phyloP scores from a whole-genome alignment of 495 filamentous ascomycete genomes.

The Penicillium pancosmium region DNA sequence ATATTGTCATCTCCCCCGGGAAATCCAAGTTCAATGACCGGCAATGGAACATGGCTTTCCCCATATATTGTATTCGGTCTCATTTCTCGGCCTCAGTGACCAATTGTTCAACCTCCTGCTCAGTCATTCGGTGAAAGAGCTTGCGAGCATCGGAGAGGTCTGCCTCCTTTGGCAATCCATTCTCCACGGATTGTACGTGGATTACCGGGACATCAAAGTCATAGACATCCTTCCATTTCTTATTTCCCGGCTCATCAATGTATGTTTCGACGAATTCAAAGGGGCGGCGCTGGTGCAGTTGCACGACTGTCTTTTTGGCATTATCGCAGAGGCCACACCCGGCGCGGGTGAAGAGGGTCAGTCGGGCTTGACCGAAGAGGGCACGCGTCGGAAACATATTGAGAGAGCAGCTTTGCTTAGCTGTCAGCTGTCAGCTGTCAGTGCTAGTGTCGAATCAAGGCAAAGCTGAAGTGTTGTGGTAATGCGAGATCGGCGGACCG shows the following conservation, averaged over 20 bases:
- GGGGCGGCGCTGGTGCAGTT: constrained; percentile 66
- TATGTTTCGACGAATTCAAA: constrained; percentile 82
- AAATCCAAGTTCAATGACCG: no score
- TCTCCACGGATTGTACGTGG: constrained; percentile 58
- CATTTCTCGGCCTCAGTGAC: constrained; percentile 64
- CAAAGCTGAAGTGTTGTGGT: no score
- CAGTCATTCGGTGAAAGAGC: constrained; percentile 81
- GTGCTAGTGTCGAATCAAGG: not conserved
- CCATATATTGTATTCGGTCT: not conserved
- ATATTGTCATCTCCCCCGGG: no score
- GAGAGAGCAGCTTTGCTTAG: not conserved
- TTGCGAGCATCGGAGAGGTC: constrained; percentile 63
- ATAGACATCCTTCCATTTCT: constrained; percentile 77
- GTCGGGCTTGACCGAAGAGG: constrained; percentile 59
- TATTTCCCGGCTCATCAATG: constrained; percentile 66
- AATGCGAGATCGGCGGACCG: not conserved
- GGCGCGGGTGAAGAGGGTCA: constrained; percentile 82
- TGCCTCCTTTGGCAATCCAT: constrained; percentile 25
- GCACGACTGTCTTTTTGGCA: constrained; percentile 70
- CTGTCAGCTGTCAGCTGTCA: not conserved
- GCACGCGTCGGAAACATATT: constrained; percentile 42
- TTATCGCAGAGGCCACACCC: constrained; percentile 79
- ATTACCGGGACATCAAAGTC: constrained; percentile 92
- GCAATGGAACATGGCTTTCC: no score
- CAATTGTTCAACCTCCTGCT: constrained; percentile 66